Conservation (phyloP, 192 early-diverging fungal species). For the Rhizophlyctis rosea region DNA sequence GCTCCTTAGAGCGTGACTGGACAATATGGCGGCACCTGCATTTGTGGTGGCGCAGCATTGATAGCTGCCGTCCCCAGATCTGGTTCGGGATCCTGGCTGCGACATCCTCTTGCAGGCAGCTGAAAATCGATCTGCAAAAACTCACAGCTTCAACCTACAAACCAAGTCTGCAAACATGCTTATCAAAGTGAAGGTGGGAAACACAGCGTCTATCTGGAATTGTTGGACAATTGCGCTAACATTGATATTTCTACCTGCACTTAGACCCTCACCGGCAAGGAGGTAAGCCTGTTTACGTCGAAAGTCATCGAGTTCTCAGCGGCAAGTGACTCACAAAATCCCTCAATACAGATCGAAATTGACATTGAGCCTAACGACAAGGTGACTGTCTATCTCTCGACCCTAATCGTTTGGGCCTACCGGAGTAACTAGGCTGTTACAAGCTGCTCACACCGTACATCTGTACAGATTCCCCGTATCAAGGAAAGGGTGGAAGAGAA, state of each 20-base stretch:
- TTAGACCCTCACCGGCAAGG: conserved; percentile 86
- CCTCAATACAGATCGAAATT: conserved; percentile 72
- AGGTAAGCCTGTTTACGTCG: conserved; percentile 51
- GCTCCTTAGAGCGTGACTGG: too few species aligned
- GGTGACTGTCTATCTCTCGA: conserved; percentile 26
- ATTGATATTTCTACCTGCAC: neutral
- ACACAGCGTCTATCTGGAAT: neutral
- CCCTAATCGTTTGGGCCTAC: neutral
- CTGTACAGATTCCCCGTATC: conserved; percentile 67
- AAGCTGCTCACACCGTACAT: too few species aligned
- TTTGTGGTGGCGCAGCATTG: too few species aligned
- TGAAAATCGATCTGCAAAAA: too few species aligned
- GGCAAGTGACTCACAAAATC: neutral
- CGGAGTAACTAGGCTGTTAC: neutral
- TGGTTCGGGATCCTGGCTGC: too few species aligned
- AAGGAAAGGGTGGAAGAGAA: conserved; percentile 94
- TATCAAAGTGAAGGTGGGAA: conserved; percentile 73
- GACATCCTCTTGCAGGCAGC: too few species aligned
- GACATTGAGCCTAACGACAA: conserved; percentile 79
- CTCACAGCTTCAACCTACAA: too few species aligned
- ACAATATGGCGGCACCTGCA: too few species aligned
- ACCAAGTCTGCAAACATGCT: conserved; percentile 50
- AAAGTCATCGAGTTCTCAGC: neutral
- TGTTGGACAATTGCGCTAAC: neutral
- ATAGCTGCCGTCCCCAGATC: too few species aligned